These are phyloP conservation scores for Populus tremula DNA, from an alignment of 345 rosid species.

Conservation along the genomic window DNA sequence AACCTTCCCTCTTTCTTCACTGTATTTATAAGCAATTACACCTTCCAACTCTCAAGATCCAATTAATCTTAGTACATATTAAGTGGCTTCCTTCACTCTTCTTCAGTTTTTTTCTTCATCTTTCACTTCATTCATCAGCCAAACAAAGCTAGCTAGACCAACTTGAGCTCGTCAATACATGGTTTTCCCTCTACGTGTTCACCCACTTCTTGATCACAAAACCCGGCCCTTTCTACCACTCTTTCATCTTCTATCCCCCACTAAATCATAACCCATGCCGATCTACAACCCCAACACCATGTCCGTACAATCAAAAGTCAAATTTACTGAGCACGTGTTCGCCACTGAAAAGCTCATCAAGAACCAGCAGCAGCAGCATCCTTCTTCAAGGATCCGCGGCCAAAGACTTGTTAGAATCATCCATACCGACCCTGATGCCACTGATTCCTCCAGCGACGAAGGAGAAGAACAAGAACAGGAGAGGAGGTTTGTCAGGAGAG, in stretches of 20 bases:
- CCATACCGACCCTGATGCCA: constrained; percentile 25
- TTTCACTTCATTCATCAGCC: neutral
- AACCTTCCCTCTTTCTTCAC: neutral
- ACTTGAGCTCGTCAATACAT: neutral
- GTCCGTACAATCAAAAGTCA: constrained; percentile 4
- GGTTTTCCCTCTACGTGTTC: neutral
- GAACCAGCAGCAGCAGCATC: neutral
- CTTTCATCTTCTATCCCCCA: neutral
- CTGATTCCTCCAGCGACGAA: constrained; percentile 28
- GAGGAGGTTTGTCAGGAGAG: neutral
- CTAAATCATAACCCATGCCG: neutral
- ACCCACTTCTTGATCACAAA: neutral
- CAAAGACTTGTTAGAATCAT: constrained; percentile 17
- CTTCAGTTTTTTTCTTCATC: neutral
- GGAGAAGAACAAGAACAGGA: neutral
- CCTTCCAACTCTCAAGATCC: neutral
- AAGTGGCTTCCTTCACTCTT: neutral
- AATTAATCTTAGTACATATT: neutral
- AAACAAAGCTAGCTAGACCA: neutral
- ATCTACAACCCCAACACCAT: neutral
- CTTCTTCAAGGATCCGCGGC: neutral
- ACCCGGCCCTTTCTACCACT: neutral
- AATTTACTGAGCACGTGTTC: neutral
- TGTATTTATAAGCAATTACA: neutral
- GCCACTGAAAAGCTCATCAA: neutral